phyloP scores from a whole-genome alignment of 768 basidiomycete genomes.

The Hebeloma cylindrosporum region DNA sequence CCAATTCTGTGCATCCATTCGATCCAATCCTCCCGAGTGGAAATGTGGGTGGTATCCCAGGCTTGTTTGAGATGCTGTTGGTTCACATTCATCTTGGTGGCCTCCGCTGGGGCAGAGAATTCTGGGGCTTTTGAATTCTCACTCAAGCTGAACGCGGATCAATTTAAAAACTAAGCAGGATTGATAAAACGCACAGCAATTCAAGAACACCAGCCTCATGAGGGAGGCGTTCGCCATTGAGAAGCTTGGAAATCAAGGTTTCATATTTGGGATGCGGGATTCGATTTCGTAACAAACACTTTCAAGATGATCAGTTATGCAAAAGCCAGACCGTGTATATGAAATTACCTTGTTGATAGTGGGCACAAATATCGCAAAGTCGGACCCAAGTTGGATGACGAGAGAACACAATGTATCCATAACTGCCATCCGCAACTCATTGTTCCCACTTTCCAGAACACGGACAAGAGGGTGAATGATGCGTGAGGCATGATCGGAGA shows the following conservation, averaged over 20 bases:
- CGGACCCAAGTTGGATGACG: conserved; percentile 90
- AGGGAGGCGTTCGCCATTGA: conserved; percentile 89
- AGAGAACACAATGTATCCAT: conserved; percentile 94
- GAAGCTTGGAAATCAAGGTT: conserved; percentile 79
- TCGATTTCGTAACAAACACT: conserved; percentile 77
- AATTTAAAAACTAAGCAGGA: conserved; percentile 5
- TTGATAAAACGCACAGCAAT: conserved; percentile 45
- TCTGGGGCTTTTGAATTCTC: conserved; percentile 67
- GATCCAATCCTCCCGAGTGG: conserved; percentile 85
- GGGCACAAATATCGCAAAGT: conserved; percentile 97
- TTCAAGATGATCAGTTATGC: neutral
- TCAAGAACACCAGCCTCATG: conserved; percentile 80
- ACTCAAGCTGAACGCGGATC: conserved; percentile 37
- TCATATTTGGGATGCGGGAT: conserved; percentile 87
- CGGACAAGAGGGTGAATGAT: conserved; percentile 95
- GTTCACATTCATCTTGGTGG: conserved; percentile 89
- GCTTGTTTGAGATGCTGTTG: conserved; percentile 97
- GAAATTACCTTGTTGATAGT: conserved; percentile 87
- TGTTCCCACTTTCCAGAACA: conserved; percentile 70
- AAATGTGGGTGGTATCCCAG: conserved; percentile 83
- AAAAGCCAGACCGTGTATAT: neutral
- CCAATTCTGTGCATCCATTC: conserved; percentile 95
- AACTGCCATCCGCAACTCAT: conserved; percentile 81
- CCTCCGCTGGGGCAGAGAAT: conserved; percentile 81
- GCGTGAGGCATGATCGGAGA: conserved; percentile 95